phyloP scores from a whole-genome alignment of 371 early-diverging fungal genomes.

The Mortierella sp. region DNA sequence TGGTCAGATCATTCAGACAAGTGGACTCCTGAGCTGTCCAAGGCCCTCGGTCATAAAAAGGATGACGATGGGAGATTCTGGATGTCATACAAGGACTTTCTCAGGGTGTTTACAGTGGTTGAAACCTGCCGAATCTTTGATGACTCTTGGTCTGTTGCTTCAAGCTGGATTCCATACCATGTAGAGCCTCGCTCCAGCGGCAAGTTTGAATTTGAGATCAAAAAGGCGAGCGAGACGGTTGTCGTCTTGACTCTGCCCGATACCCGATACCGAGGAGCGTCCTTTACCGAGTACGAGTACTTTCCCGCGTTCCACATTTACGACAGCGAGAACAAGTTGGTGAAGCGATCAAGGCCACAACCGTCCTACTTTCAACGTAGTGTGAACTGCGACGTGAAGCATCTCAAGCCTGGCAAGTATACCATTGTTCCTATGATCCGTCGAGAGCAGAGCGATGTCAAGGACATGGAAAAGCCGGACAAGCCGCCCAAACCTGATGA shows the following conservation, averaged over 20 bases:
- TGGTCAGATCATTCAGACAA: conserved; percentile 57
- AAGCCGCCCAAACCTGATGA: conserved; percentile 23
- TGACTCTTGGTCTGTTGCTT: conserved; percentile 34
- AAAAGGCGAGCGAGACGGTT: conserved; percentile 19
- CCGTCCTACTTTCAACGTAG: conserved; percentile 25
- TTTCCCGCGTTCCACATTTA: conserved; percentile 37
- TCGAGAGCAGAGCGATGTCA: conserved; percentile 14
- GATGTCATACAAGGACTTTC: conserved; percentile 58
- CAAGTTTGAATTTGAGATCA: conserved; percentile 25
- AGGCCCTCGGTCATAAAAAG: conserved; percentile 32
- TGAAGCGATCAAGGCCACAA: conserved; percentile 30
- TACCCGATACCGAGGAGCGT: conserved; percentile 35
- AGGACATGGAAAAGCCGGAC: conserved; percentile 10
- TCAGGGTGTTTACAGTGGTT: conserved; percentile 42
- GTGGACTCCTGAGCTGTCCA: conserved; percentile 54
- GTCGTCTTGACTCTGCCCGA: conserved; percentile 46
- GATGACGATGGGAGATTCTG: conserved; percentile 57
- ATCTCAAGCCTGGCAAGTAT: conserved; percentile 34
- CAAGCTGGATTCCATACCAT: conserved; percentile 51
- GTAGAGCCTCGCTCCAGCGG: conserved; percentile 42
- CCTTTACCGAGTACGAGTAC: conserved; percentile 24
- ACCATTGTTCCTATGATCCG: conserved; percentile 31
- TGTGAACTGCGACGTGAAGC: conserved; percentile 33
- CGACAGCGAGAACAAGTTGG: conserved; percentile 16
- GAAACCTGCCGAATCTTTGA: conserved; percentile 53